These are phyloP conservation scores for Colletotrichum australisinense DNA, from an alignment of 2,329 filamentous ascomycete genomes.

Conservation along the genomic window DNA sequence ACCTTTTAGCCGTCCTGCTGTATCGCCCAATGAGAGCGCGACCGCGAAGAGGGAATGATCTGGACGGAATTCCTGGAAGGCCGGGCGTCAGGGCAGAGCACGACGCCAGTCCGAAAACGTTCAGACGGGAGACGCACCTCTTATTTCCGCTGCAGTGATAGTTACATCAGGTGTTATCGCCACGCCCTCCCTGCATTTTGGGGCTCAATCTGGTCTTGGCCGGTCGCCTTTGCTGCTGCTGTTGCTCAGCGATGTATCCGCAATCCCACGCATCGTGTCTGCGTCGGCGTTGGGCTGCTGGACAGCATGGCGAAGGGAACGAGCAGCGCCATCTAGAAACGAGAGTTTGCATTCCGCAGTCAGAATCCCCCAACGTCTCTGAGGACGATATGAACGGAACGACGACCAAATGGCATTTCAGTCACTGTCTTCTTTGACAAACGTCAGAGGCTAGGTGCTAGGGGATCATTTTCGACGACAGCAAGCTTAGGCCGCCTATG, in stretches of 20 bases:
- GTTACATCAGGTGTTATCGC: conserved; percentile 12
- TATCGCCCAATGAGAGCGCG: background rate
- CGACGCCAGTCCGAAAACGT: conserved; percentile 18
- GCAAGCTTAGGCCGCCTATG: background rate
- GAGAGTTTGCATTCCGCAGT: no score
- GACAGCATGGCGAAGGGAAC: background rate
- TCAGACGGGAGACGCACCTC: background rate
- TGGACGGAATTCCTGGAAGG: background rate
- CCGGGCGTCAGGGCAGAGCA: background rate
- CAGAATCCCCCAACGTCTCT: background rate
- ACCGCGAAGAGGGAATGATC: background rate
- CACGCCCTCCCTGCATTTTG: conserved; percentile 11
- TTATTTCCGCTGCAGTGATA: conserved; percentile 4
- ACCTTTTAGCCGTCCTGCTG: background rate
- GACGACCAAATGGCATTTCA: background rate
- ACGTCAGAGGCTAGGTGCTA: background rate
- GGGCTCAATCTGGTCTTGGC: conserved; percentile 6
- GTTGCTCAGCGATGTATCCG: background rate
- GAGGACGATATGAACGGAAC: background rate
- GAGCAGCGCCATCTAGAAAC: background rate
- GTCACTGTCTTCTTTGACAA: background rate
- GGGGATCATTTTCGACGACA: no score
- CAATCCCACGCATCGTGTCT: background rate
- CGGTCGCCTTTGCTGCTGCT: background rate
- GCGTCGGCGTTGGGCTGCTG: background rate